These are phyloP conservation scores for Termitomyces sp. DNA, from an alignment of 768 basidiomycete species.

Conservation along the genomic window DNA sequence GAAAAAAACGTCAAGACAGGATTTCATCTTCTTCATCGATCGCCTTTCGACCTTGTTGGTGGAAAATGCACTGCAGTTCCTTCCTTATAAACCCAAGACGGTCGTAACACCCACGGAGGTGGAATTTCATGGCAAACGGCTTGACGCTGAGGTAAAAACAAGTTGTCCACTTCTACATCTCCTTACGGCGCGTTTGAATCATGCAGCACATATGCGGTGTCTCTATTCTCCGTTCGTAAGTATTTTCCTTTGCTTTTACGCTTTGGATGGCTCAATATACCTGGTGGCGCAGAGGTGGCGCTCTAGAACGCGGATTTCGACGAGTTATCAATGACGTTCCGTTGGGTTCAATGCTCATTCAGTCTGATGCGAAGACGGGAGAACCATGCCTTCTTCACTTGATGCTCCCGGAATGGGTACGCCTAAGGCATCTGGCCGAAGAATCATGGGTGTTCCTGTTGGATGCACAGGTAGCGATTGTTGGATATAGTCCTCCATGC, in stretches of 20 bases:
- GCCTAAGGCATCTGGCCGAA: constrained; percentile 59
- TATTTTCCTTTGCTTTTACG: constrained; percentile 14
- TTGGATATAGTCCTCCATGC: background rate
- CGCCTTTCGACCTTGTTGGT: constrained; percentile 81
- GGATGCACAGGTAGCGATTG: constrained; percentile 70
- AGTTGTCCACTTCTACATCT: background rate
- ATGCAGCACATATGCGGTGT: constrained; percentile 80
- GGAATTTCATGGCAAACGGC: constrained; percentile 56
- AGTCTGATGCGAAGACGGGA: constrained; percentile 79
- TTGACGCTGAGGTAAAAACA: constrained; percentile 54
- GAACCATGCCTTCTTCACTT: constrained; percentile 87
- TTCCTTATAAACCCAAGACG: constrained; percentile 66
- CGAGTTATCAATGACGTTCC: constrained; percentile 84
- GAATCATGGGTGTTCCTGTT: constrained; percentile 83
- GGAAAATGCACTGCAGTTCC: constrained; percentile 78
- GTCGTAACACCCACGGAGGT: constrained; percentile 69
- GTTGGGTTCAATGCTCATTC: constrained; percentile 87
- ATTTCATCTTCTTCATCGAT: constrained; percentile 93
- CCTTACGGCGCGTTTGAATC: background rate
- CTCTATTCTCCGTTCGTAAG: constrained; percentile 84
- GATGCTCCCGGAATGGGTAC: constrained; percentile 74
- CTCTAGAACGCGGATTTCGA: constrained; percentile 87
- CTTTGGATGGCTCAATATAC: constrained; percentile 9
- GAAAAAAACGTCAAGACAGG: constrained; percentile 64
- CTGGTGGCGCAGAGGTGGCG: constrained; percentile 64